Conservation (phyloP, 83 land plant genomes). For the Larix sibirica region DNA sequence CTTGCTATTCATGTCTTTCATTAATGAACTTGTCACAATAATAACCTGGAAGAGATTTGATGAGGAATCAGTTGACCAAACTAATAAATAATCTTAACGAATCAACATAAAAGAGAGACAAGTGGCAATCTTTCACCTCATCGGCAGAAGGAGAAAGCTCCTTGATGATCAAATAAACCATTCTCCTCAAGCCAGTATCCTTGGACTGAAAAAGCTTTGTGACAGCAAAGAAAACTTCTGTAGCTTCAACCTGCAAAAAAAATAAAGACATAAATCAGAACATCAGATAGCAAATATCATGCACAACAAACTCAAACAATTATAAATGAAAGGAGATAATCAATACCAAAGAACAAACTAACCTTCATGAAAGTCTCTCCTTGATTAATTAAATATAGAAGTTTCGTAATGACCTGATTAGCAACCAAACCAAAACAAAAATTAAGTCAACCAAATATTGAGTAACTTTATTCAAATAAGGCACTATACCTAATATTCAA, state of each 20-base stretch:
- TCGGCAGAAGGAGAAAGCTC: slow-evolving; percentile 94
- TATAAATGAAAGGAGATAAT: neutral
- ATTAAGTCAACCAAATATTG: neutral
- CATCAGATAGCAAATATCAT: neutral
- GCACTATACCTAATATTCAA: neutral
- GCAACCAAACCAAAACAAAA: slow-evolving; percentile 4
- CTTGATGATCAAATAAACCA: slow-evolving; percentile 98
- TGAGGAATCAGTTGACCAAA: neutral
- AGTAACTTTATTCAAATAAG: neutral
- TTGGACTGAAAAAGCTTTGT: slow-evolving; percentile 98
- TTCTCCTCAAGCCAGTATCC: slow-evolving; percentile 87
- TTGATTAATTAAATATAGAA: slow-evolving; percentile 90
- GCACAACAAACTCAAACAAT: neutral
- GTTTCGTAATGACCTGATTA: slow-evolving; percentile 91
- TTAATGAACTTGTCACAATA: slow-evolving; percentile 97
- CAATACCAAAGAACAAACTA: neutral
- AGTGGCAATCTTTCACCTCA: slow-evolving; percentile 60
- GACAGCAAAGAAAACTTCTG: slow-evolving; percentile 96
- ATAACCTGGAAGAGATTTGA: slow-evolving; percentile 64
- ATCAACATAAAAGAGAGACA: neutral
- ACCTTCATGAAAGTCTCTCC: slow-evolving; percentile 98
- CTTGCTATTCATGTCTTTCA: slow-evolving; percentile 99
- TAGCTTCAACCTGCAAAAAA: slow-evolving; percentile 76
- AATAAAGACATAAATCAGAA: neutral
- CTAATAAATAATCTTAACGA: neutral